Base-by-base conservation (phyloP, 129 eudicot genomes). In the Flaveria trinervia region DNA sequence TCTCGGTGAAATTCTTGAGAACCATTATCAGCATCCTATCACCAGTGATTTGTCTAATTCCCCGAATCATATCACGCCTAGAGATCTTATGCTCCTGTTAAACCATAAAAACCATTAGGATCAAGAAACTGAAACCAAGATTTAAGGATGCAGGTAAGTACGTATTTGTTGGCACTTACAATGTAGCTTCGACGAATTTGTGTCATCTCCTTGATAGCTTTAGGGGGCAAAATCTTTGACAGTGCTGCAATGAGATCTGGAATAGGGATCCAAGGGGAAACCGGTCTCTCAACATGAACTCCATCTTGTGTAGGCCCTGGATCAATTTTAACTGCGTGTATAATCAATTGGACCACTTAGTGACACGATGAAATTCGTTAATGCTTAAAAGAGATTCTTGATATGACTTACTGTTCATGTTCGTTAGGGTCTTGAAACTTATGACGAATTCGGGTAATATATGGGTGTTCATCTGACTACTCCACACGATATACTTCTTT, bases 181-280 rank as follows among this genome's bases (percentile, higher is more conserved):
- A 64, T 82, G 74, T 77, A 76, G 18, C 81, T 89, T 44, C 65
- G 73, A 64, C 90, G 89, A 76, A 81, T 65, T 71, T 85, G 81
- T 10, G 79, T 26, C 74, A 92, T 90, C 74, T 74, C 65, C 57
- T 76, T 62, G 23, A 88, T 66, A 25, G 88, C 64, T 44, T 78
- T 70, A 5, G 83, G 79, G 43, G 94, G 90, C 51, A 92, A 80
- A 56, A 83, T 61, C 85, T 85, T 90, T 15, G 96, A 82, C 17
- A 92, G 88, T 5, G 50, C 84, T 12, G 83, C 74, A 16, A 92
- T 90, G 15, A 92, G 87, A 20, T 83, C 69, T 16, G 95, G 81
- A 67, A 92, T 88, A 0, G 98, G 90, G 82, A 92, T 86, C 98
- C 96, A 86, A 14, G 89, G 90, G 33, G 98, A 90, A 52, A 75